These are phyloP conservation scores for Leccinellum albellum DNA, from an alignment of 768 basidiomycete genomes.

Conservation along the genomic window DNA sequence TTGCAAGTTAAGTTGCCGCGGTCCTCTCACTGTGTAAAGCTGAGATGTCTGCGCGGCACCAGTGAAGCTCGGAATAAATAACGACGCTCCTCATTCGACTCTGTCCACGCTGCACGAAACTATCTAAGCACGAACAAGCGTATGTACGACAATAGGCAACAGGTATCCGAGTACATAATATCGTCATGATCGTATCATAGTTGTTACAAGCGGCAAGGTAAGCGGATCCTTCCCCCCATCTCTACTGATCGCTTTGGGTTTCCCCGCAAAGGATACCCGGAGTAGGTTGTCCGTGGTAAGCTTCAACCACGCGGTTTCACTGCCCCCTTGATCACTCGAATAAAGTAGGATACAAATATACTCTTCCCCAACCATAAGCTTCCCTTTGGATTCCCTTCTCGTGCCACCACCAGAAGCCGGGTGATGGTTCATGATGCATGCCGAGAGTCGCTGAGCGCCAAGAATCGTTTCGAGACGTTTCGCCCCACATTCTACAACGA, in stretches of 20 bases:
- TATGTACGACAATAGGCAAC: neutral
- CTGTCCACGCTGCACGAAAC: neutral
- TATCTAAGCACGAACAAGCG: neutral
- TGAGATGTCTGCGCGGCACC: neutral
- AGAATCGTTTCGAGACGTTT: conserved; percentile 1
- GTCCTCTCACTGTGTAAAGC: neutral
- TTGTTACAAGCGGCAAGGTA: neutral
- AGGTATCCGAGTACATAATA: too few species aligned
- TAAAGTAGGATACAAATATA: conserved; percentile 9
- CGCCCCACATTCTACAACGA: conserved; percentile 6
- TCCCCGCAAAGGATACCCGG: neutral
- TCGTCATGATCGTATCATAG: neutral
- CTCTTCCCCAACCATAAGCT: neutral
- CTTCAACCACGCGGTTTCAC: conserved; percentile 2
- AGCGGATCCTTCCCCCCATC: neutral
- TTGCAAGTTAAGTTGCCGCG: neutral
- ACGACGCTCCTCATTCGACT: neutral
- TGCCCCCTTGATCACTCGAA: neutral
- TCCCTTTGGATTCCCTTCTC: neutral
- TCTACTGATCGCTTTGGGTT: neutral
- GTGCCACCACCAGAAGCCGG: neutral
- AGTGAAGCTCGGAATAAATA: neutral
- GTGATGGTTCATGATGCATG: conserved; percentile 6
- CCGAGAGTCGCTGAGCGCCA: conserved; percentile 1
- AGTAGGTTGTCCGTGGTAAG: conserved; percentile 3